Evolutionary conservation across 2,329 filamentous ascomycete species (phyloP).

Genomic region (Aspergillus clavatus): DNA sequence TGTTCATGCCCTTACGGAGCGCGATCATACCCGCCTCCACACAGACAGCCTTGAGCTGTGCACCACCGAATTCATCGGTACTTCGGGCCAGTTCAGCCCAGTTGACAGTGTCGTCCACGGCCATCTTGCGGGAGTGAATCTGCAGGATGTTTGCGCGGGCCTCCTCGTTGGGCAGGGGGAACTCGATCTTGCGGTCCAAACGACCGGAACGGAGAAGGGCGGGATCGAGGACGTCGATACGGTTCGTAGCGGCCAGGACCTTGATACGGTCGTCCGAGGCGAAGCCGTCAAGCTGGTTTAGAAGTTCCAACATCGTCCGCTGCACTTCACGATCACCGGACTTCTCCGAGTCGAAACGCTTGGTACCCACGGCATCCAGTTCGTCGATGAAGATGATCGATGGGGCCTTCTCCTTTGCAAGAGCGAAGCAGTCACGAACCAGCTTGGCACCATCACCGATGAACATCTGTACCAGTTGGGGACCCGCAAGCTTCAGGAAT

Average conservation of each 20-base stretch:
- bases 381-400: conserved; percentile 99
- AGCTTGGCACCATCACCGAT: conserved; percentile 98
- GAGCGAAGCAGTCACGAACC: conserved; percentile 92
- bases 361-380: conserved; percentile 94
- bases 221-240: conserved; percentile 88
- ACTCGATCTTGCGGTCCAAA: conserved; percentile 96
- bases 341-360: conserved; percentile 98
- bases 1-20: conserved; percentile 85
- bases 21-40: conserved; percentile 99
- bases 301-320: conserved; percentile 95
- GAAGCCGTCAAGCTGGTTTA: conserved; percentile 98
- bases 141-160: conserved; percentile 93
- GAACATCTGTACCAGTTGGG: conserved; percentile 98
- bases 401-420: conserved; percentile 97
- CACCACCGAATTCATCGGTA: conserved; percentile 97
- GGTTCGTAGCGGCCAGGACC: conserved; percentile 89
- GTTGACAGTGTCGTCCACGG: conserved; percentile 86
- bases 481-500: conserved; percentile 95
- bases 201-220: conserved; percentile 86
- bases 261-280: conserved; percentile 96
- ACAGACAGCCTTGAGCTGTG: conserved; percentile 96
- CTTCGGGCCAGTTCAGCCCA: conserved; percentile 93
- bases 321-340: conserved; percentile 96
- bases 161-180: conserved; percentile 96
- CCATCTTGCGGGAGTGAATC: conserved; percentile 98